Evolutionary conservation across 2,329 filamentous ascomycete species (phyloP).

Genomic region (Colletotrichum liaoningense): DNA sequence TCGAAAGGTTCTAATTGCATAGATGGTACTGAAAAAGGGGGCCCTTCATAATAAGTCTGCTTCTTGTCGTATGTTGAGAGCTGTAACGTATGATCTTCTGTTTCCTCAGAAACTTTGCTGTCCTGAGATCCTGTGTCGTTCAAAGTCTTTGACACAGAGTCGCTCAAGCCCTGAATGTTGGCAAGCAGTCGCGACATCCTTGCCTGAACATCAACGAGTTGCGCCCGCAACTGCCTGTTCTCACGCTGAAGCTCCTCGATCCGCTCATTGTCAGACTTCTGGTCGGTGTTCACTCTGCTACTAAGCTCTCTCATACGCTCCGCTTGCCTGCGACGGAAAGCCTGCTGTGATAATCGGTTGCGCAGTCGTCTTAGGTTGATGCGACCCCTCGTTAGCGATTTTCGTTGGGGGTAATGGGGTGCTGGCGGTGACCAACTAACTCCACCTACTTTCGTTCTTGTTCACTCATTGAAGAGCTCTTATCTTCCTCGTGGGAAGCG

Average conservation of each 20-base stretch:
- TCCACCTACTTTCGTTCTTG: conserved; percentile 17
- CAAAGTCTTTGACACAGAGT: conserved; percentile 41
- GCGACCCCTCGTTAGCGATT: background rate
- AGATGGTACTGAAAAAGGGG: background rate
- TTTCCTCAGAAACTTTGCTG: accelerated
- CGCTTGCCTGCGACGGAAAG: conserved; percentile 45
- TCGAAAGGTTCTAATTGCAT: background rate
- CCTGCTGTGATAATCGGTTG: conserved; percentile 46
- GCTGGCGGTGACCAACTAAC: background rate
- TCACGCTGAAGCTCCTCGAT: conserved; percentile 41
- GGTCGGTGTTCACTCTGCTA: conserved; percentile 38
- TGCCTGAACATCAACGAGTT: conserved; percentile 44
- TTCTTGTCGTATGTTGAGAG: background rate
- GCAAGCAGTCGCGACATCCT: conserved; percentile 41
- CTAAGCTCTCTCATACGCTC: conserved; percentile 43
- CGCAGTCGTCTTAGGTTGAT: conserved; percentile 41
- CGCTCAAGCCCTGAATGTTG: conserved; percentile 40
- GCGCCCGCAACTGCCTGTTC: conserved; percentile 40
- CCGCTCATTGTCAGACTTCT: conserved; percentile 40
- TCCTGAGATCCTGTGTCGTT: conserved; percentile 22
- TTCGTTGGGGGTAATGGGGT: background rate
- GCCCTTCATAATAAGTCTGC: background rate
- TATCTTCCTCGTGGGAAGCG: background rate
- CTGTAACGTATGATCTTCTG: background rate
- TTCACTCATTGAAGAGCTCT: background rate